These are phyloP conservation scores for Backusella tarrabulga DNA, from an alignment of 192 early-diverging fungal genomes.

Conservation along the genomic window DNA sequence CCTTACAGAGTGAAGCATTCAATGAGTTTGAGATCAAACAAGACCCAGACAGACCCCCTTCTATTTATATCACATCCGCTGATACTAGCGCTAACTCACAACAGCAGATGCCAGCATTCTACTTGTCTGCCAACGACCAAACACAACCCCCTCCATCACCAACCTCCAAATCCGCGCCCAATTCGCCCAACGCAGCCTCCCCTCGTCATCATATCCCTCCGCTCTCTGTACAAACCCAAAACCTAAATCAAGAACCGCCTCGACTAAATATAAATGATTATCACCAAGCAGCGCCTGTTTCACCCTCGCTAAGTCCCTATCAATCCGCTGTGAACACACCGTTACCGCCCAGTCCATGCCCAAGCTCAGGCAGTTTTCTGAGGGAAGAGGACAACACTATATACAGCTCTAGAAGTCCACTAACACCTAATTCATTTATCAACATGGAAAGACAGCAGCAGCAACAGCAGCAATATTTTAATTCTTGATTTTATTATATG, in stretches of 20 bases:
- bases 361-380: not conserved
- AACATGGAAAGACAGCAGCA: not conserved
- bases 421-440: conserved; percentile 3
- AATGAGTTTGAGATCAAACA: conserved; percentile 2
- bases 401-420: conserved; percentile 11
- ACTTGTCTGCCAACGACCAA: not conserved
- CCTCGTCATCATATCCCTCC: conserved; percentile 14
- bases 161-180: not conserved
- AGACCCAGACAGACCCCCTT: conserved; percentile 37
- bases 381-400: not conserved
- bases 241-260: conserved; percentile 8
- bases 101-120: conserved; percentile 16
- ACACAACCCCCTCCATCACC: not conserved
- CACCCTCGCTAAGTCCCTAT: conserved; percentile 37
- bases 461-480: not conserved
- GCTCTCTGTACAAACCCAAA: conserved; percentile 36
- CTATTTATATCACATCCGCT: conserved; percentile 56
- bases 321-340: conserved; percentile 52
- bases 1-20: not conserved
- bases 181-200: conserved; percentile 11
- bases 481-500: not conserved
- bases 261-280: conserved; percentile 10
- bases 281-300: not conserved
- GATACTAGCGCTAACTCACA: conserved; percentile 25
- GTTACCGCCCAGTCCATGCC: conserved; percentile 43